Conservation (phyloP, 1,139 yeast species). For the Geotrichum reessii region DNA sequence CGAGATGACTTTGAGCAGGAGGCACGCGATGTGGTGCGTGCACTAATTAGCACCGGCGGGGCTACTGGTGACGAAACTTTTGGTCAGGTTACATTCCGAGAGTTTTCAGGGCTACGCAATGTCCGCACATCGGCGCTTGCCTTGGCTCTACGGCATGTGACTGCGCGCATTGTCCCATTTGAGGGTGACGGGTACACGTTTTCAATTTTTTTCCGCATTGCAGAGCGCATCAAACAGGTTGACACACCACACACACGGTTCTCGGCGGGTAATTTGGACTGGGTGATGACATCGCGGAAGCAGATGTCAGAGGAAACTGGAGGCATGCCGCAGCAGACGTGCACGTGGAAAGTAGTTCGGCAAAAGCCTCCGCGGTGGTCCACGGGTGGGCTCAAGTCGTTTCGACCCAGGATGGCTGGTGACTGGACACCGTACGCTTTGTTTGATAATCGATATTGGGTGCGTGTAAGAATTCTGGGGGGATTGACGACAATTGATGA, state of each 20-base stretch:
- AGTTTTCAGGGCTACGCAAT: conserved; percentile 4
- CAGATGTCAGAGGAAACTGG: background rate
- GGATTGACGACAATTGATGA: no score
- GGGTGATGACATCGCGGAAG: conserved; percentile 2
- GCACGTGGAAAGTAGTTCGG: conserved; percentile 7
- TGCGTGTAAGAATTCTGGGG: conserved; percentile 40
- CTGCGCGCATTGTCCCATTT: conserved; percentile 7
- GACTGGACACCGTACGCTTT: conserved; percentile 32
- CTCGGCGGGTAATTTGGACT: background rate
- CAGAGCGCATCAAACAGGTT: conserved; percentile 1
- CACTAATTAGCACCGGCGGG: background rate
- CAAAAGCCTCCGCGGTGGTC: conserved; percentile 5
- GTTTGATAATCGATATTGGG: conserved; percentile 44
- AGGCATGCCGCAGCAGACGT: conserved; percentile 1
- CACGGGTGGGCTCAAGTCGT: background rate
- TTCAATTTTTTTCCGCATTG: conserved; percentile 3
- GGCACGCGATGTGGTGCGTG: conserved; percentile 1
- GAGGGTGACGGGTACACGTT: conserved; percentile 8
- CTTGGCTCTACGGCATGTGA: conserved; percentile 3
- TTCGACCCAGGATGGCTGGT: background rate
- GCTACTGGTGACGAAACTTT: background rate
- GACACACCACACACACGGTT: background rate
- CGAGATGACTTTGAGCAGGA: conserved; percentile 5
- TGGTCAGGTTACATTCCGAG: conserved; percentile 4
- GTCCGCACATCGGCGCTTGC: conserved; percentile 8